phyloP scores from a whole-genome alignment of 2,329 filamentous ascomycete species.

The Apiospora aurea region DNA sequence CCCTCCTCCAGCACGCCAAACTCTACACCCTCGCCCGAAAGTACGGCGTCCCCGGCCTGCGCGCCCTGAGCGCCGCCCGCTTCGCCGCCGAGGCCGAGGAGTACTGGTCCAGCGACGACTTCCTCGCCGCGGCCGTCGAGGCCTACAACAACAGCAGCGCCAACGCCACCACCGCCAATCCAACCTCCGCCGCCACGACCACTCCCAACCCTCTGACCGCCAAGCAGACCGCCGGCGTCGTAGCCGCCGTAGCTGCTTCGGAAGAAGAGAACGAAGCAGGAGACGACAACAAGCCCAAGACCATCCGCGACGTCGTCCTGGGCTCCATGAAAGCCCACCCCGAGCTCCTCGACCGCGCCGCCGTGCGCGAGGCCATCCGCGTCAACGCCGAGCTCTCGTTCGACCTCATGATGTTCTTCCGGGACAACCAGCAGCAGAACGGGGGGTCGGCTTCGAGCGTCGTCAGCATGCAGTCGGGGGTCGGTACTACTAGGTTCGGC shows the following conservation, averaged over 20 bases:
- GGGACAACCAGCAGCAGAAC: background rate
- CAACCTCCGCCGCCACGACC: too few relatives aligned
- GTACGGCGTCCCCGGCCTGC: conserved; percentile 29
- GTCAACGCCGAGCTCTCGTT: conserved; percentile 29
- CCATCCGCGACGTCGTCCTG: conserved; percentile 30
- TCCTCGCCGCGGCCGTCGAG: conserved; percentile 29
- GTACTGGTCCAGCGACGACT: conserved; percentile 30
- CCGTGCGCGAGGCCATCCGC: conserved; percentile 27
- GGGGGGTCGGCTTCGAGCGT: conserved; percentile 3
- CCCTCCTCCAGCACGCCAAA: conserved; percentile 30
- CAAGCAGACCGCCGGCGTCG: background rate
- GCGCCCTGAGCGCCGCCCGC: conserved; percentile 28
- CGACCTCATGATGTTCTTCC: conserved; percentile 29
- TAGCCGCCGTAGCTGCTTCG: background rate
- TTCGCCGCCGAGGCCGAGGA: conserved; percentile 27
- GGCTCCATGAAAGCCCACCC: conserved; percentile 27
- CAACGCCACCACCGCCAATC: background rate
- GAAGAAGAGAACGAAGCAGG: background rate
- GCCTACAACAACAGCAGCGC: conserved; percentile 27
- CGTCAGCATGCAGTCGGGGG: conserved; percentile 8
- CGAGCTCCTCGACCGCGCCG: conserved; percentile 27
- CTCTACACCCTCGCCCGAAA: conserved; percentile 31
- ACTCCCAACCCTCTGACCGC: background rate
- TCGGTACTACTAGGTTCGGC: background rate
- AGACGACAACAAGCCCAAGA: conserved; percentile 22